phyloP scores from a whole-genome alignment of 768 basidiomycete species.

The Cystobasidium onofrii region DNA sequence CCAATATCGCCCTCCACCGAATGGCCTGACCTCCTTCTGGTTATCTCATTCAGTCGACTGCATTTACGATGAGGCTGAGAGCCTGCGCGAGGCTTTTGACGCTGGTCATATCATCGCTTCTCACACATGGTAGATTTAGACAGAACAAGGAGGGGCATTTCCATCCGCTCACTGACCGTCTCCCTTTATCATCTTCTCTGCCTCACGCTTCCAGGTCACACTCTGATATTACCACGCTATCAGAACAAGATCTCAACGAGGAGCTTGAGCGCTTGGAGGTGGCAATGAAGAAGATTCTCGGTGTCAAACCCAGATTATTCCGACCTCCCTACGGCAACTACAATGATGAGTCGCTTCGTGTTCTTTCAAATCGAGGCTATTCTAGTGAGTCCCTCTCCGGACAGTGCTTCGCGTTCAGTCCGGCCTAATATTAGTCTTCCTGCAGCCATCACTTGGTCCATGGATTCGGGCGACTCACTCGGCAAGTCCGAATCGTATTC shows the following conservation, averaged over 20 bases:
- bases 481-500: conserved; percentile 29
- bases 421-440: neutral
- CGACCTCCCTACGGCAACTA: conserved; percentile 38
- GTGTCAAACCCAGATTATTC: conserved; percentile 39
- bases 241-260: conserved; percentile 31
- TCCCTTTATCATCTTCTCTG: neutral
- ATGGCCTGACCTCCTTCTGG: no score
- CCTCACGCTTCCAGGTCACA: conserved; percentile 20
- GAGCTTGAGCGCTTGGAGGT: conserved; percentile 38
- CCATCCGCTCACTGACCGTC: neutral
- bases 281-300: conserved; percentile 40
- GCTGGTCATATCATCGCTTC: conserved; percentile 23
- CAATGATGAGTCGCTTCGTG: conserved; percentile 10
- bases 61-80: conserved; percentile 23
- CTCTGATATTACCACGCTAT: conserved; percentile 35
- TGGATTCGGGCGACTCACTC: conserved; percentile 36
- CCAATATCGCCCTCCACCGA: no score
- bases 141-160: no score
- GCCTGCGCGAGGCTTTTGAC: neutral
- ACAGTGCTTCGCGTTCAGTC: no score
- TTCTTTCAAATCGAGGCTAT: conserved; percentile 37
- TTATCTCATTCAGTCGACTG: conserved; percentile 16
- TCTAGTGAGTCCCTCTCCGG: conserved; percentile 21
- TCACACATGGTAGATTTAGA: conserved; percentile 10
- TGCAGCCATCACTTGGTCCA: conserved; percentile 35